Evolutionary conservation across 2,329 filamentous ascomycete species (phyloP).

Genomic region (Ophiostoma ips): DNA sequence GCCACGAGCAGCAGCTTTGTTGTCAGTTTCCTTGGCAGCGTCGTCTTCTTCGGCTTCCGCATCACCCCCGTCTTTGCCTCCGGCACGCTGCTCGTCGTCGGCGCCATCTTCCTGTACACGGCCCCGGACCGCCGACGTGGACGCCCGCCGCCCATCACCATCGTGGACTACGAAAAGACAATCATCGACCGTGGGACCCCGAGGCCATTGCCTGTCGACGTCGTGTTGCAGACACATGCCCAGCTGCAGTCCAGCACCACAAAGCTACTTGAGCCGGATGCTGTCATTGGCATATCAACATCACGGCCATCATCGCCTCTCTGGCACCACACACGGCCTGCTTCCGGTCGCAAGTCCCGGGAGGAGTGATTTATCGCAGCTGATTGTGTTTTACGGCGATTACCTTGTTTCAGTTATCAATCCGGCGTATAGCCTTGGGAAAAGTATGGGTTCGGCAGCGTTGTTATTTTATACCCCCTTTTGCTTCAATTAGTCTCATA

Average conservation of each 20-base stretch:
- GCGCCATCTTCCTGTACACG: conserved; percentile 76
- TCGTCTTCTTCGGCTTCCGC: conserved; percentile 71
- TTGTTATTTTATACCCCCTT: not conserved
- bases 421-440: not conserved
- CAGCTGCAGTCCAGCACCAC: conserved; percentile 7
- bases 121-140: conserved; percentile 45
- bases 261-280: conserved; percentile 23
- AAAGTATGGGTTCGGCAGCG: too few relatives aligned
- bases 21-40: conserved; percentile 70
- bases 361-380: conserved; percentile 20
- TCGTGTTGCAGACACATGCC: conserved; percentile 23
- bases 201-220: conserved; percentile 24
- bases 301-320: conserved; percentile 35
- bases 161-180: conserved; percentile 67
- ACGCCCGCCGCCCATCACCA: conserved; percentile 51
- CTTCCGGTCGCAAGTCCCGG: conserved; percentile 25
- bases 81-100: conserved; percentile 65
- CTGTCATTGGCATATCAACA: conserved; percentile 27
- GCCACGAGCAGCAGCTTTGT: conserved; percentile 87
- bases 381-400: not conserved
- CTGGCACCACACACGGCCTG: conserved; percentile 20
- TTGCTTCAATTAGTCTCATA: too few relatives aligned
- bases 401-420: not conserved
- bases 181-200: conserved; percentile 32
- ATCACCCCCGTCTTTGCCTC: conserved; percentile 65